phyloP scores from a whole-genome alignment of 192 early-diverging fungal species.

The Entophlyctis helioformis region DNA sequence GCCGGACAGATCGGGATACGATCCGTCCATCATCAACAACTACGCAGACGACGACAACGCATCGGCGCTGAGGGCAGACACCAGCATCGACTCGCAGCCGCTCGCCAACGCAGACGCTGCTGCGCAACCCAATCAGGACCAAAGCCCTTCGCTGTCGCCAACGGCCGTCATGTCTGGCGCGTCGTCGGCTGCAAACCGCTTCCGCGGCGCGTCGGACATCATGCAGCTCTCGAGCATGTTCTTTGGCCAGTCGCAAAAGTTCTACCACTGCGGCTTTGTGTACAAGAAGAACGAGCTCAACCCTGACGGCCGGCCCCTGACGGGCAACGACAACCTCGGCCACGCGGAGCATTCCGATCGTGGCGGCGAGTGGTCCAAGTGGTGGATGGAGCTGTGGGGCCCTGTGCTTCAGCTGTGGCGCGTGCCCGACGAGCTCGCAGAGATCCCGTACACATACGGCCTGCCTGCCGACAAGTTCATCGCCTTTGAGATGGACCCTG shows the following conservation, averaged over 20 bases:
- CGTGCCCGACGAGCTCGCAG: slow-evolving; percentile 24
- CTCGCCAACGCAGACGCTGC: no score
- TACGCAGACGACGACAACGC: no score
- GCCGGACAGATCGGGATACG: no score
- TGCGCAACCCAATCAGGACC: no score
- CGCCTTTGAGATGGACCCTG: slow-evolving; percentile 21
- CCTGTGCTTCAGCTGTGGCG: slow-evolving; percentile 24
- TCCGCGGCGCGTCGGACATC: no score
- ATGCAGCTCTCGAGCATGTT: no score
- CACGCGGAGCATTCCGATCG: slow-evolving; percentile 1
- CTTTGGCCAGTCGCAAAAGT: slow-evolving; percentile 4
- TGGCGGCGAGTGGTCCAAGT: slow-evolving; percentile 20
- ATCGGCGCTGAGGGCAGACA: no score
- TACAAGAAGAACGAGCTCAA: slow-evolving; percentile 26
- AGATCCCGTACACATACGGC: slow-evolving; percentile 6
- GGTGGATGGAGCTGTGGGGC: slow-evolving; percentile 32
- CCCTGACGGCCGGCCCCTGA: slow-evolving; percentile 11
- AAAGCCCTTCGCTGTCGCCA: no score
- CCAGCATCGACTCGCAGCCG: no score
- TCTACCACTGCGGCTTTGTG: slow-evolving; percentile 24
- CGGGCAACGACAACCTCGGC: slow-evolving; percentile 1
- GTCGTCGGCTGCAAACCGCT: no score
- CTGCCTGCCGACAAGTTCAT: slow-evolving; percentile 14
- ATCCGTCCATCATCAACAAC: no score
- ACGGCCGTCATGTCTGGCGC: no score